Base-by-base conservation (phyloP, 306 rosid species). In the Malus sylvestris region DNA sequence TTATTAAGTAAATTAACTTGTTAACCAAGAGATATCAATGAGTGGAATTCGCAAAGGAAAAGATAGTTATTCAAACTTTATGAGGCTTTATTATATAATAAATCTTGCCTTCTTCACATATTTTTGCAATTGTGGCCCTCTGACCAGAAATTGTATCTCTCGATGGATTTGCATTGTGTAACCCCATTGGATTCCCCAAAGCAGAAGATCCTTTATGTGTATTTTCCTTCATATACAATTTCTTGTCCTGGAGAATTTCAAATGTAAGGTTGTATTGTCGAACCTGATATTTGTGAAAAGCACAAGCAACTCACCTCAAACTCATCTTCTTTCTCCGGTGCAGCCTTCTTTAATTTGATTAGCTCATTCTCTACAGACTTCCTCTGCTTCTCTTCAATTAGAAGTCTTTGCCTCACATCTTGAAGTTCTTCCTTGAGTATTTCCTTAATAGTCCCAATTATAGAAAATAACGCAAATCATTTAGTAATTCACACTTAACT, bases 71-170 rank as follows among this genome's bases (percentile, higher is more conserved):
- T 61, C 35, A 71, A 72, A 70, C 53, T 35, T 13, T 51, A 42
- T 30, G 44, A 32, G 46, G 51, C 72, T 12, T 51, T 57, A 75
- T 32, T 23, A 27, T 46, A 55, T 3, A 72, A 60, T 6, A 81
- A 59, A 66, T 64, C 91, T 81, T 85, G 72, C 93, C 90, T 87
- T 89, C 93, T 82, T 89, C 91, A 76, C 88, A 87, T 73, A 89
- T 85, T 68, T 89, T 87, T 74, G 93, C 91, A 84, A 87, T 85
- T 68, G 91, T 83, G 73, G 87, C 88, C 58, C 87, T 83, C 64
- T 89, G 91, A 83, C 84, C 78, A 72, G 81, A 81, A 66, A 81
- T 61, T 62, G 86, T 70, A 44, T 86, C 93, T 77, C 86, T 85
- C 22, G 64, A 76, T 66, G 78, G 81, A 67, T 71, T 81, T 4